Percentiles rank a stretch among this genome's conserved stretches.
Evolutionary conservation across 441 rosid species (phyloP).

Genomic region (Populus tomentosa): DNA sequence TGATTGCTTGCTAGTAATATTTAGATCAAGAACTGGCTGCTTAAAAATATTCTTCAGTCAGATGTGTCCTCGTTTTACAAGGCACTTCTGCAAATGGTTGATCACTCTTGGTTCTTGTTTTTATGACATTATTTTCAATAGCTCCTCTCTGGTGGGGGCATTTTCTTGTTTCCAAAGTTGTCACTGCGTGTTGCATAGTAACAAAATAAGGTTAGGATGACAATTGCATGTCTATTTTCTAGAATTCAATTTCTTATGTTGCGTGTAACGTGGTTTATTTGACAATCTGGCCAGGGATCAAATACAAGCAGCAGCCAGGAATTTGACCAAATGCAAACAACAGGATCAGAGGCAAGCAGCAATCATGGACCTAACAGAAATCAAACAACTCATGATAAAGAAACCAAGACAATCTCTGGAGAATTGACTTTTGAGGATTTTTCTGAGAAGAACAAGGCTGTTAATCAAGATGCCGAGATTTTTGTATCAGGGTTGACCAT

Average conservation of each 20-base stretch:
- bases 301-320: conserved; percentile 19
- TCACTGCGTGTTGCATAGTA: neutral
- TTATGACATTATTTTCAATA: neutral
- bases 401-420: conserved; percentile 12
- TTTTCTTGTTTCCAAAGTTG: neutral
- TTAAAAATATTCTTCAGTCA: neutral
- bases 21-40: neutral
- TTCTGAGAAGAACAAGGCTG: conserved; percentile 17
- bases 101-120: neutral
- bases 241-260: neutral
- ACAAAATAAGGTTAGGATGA: neutral
- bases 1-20: neutral
- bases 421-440: conserved; percentile 20
- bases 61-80: neutral
- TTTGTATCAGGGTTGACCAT: conserved; percentile 5
- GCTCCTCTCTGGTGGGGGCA: neutral
- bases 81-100: neutral
- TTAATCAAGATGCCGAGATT: conserved; percentile 9
- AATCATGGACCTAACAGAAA: conserved; percentile 21
- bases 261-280: conserved; percentile 6
- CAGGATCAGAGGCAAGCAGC: conserved; percentile 17
- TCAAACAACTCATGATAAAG: conserved; percentile 14
- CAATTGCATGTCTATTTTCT: neutral
- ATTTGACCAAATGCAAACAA: conserved; percentile 19
- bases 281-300: conserved; percentile 31